phyloP scores from a whole-genome alignment of 2,329 filamentous ascomycete species.

The Penicillium sp. region DNA sequence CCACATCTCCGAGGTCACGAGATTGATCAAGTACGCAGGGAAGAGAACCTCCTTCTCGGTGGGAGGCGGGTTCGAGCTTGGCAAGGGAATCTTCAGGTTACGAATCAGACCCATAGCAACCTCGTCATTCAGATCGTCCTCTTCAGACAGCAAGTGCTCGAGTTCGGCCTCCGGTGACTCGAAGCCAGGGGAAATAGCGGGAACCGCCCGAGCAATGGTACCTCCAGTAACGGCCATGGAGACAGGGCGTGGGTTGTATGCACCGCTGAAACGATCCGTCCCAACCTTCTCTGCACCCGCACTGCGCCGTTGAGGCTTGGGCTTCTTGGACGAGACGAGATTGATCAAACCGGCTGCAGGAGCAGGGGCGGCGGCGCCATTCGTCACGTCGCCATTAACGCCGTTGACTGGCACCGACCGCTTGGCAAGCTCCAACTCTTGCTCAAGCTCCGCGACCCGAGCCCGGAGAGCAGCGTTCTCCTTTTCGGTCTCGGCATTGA shows the following conservation, averaged over 20 bases:
- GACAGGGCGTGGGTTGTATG: slow-evolving; percentile 91
- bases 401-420: slow-evolving; percentile 72
- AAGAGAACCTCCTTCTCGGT: slow-evolving; percentile 99
- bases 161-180: slow-evolving; percentile 96
- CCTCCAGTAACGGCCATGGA: slow-evolving; percentile 79
- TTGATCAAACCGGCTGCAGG: slow-evolving; percentile 84
- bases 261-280: slow-evolving; percentile 83
- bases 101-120: slow-evolving; percentile 94
- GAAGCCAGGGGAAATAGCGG: slow-evolving; percentile 75
- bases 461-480: slow-evolving; percentile 85
- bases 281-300: slow-evolving; percentile 84
- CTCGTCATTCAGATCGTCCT: slow-evolving; percentile 94
- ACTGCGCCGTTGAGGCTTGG: slow-evolving; percentile 77
- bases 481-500: slow-evolving; percentile 74
- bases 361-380: slow-evolving; percentile 61
- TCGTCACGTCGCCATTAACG: slow-evolving; percentile 60
- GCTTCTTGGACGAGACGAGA: slow-evolving; percentile 94
- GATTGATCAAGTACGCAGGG: slow-evolving; percentile 97
- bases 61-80: slow-evolving; percentile 81
- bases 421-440: slow-evolving; percentile 87
- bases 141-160: slow-evolving; percentile 88
- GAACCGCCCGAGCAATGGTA: slow-evolving; percentile 65
- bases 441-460: slow-evolving; percentile 85
- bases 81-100: slow-evolving; percentile 93
- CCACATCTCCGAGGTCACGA: slow-evolving; percentile 99